A percentile compares a stretch with the other conserved stretches of the same genome.
These are phyloP conservation scores for Calonectria henricotiae DNA, from an alignment of 2,329 filamentous ascomycete genomes.

Conservation along the genomic window DNA sequence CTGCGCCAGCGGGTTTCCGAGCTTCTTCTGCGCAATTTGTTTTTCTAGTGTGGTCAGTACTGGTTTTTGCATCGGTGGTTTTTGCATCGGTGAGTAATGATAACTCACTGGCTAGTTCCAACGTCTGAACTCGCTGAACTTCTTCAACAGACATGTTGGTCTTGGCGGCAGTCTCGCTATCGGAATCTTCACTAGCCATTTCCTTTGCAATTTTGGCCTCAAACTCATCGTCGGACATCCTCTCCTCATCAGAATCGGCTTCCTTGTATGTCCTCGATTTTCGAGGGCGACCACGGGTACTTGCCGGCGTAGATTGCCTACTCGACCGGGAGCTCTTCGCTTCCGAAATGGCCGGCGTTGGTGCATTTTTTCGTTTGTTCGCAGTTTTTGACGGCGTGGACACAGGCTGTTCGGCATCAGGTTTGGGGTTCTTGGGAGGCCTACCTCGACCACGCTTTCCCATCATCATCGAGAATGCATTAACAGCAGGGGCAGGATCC, in stretches of 20 bases:
- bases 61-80: too few species aligned
- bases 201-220: conserved; percentile 83
- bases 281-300: conserved; percentile 67
- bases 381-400: conserved; percentile 45
- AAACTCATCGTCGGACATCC: conserved; percentile 86
- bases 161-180: conserved; percentile 50
- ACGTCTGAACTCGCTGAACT: conserved; percentile 75
- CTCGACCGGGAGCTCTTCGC: conserved; percentile 84
- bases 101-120: conserved; percentile 82
- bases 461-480: conserved; percentile 73
- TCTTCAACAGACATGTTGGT: conserved; percentile 70
- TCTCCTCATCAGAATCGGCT: conserved; percentile 73
- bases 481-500: conserved; percentile 49
- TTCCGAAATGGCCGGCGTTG: conserved; percentile 56
- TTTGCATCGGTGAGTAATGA: rapidly evolving
- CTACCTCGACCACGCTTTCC: conserved; percentile 56
- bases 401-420: conserved; percentile 35
- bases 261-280: conserved; percentile 68
- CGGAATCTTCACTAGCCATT: conserved; percentile 63
- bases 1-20: conserved; percentile 95
- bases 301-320: conserved; percentile 81
- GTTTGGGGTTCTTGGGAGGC: conserved; percentile 51
- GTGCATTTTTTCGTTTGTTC: conserved; percentile 56
- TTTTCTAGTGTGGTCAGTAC: conserved; percentile 70
- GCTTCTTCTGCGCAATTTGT: conserved; percentile 90